phyloP scores from a whole-genome alignment of 2,329 filamentous ascomycete genomes.

The Camillea tinctor region DNA sequence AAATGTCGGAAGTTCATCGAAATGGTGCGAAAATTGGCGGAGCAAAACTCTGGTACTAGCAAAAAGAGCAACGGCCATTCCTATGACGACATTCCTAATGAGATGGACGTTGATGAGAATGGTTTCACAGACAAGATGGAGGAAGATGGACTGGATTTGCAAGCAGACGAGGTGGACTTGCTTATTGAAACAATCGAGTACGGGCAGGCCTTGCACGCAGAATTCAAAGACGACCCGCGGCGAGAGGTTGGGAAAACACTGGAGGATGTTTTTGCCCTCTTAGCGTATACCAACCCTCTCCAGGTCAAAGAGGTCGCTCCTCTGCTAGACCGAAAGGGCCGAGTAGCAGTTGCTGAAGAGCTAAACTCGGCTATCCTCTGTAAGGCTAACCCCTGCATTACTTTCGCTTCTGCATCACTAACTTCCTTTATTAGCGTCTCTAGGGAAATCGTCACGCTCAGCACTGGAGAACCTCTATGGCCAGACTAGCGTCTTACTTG shows the following conservation, averaged over 20 bases:
- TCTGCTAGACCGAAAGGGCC: conserved; percentile 71
- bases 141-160: conserved; percentile 42
- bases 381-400: conserved; percentile 45
- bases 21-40: conserved; percentile 77
- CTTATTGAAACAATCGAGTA: conserved; percentile 73
- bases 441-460: conserved; percentile 85
- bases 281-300: conserved; percentile 82
- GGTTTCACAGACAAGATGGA: conserved; percentile 51
- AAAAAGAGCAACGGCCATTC: conserved; percentile 40
- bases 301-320: conserved; percentile 72
- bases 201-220: conserved; percentile 72
- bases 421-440: conserved; percentile 59
- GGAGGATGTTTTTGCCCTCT: conserved; percentile 80
- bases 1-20: conserved; percentile 92
- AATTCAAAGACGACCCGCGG: conserved; percentile 72
- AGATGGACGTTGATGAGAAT: conserved; percentile 46
- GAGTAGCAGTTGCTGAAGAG: conserved; percentile 83
- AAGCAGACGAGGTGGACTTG: conserved; percentile 41
- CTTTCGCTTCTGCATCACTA: conserved; percentile 3
- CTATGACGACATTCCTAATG: conserved; percentile 54
- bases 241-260: conserved; percentile 71
- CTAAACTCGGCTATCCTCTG: conserved; percentile 89
- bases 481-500: conserved; percentile 83
- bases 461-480: conserved; percentile 82
- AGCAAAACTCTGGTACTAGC: conserved; percentile 53